A percentile compares a stretch with the other conserved stretches of the same genome.
Conservation (phyloP, 345 rosid species). For the Corchorus olitorius region DNA sequence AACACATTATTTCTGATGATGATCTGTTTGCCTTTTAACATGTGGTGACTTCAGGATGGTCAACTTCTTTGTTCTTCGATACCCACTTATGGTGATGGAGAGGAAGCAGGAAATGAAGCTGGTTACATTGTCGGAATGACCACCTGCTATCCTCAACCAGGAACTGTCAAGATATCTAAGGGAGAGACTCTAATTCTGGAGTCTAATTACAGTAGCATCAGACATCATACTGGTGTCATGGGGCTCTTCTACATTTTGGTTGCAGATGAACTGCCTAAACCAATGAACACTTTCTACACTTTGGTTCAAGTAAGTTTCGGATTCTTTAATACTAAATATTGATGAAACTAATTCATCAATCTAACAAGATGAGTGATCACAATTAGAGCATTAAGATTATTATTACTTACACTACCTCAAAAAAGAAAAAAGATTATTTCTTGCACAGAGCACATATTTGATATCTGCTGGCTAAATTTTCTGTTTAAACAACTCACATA, state of each 20-base stretch:
- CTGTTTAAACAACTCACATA: background rate
- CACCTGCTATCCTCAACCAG: constrained; percentile 74
- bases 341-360: background rate
- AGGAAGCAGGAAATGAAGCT: constrained; percentile 79
- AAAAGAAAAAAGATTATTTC: too few relatives aligned
- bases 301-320: constrained; percentile 36
- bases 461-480: too few relatives aligned
- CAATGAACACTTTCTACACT: constrained; percentile 16
- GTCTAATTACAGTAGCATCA: constrained; percentile 54
- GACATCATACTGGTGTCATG: constrained; percentile 82
- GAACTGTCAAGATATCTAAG: constrained; percentile 52
- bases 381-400: too few relatives aligned
- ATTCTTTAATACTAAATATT: background rate
- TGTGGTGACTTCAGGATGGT: constrained; percentile 53
- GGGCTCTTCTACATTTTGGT: constrained; percentile 74
- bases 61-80: constrained; percentile 56
- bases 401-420: too few relatives aligned
- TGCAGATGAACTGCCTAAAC: constrained; percentile 50
- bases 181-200: constrained; percentile 71
- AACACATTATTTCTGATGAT: background rate
- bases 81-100: constrained; percentile 68
- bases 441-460: too few relatives aligned
- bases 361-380: background rate
- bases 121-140: constrained; percentile 96
- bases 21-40: background rate